Evolutionary conservation across 106 monocot species (phyloP), one percentile per base, ranked within the genome.

Genomic region (Phalaenopsis equestris): DNA sequence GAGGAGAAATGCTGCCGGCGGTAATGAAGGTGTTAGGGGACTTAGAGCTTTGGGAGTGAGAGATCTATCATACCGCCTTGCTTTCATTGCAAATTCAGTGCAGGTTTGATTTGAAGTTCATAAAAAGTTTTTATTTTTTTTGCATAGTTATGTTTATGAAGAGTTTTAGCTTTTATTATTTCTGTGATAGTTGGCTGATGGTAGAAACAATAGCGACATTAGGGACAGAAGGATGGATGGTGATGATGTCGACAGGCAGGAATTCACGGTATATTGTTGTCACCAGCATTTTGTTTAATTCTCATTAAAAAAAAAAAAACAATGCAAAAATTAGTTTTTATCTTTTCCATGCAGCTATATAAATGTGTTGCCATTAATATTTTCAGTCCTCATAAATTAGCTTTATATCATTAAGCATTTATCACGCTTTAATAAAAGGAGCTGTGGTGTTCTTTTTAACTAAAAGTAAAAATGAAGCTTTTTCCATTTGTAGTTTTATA

Each of bases 21-120:
- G 88, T 36, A 89, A 93, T 75, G 93, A 90, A 88, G 95, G 99
- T 79, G 90, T 99, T 24, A 91, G 86, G 75, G 95, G 99, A 41
- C 87, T 99, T 24, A 81, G 84, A 64, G 79, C 91, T 76, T 83
- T 99, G 80, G 99, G 99, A 64, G 99, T 93, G 45, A 84, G 99
- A 76, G 99, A 99, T 78, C 89, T 99, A 30, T 93, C 95, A 10
- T 99, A 99, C 73, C 89, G 91, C 11, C 89, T 99, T 84, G 98
- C 98, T 43, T 99, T 99, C 73, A 88, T 99, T 79, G 99, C 95
- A 75, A 99, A 95, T 78, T 99, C 94, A 12, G 95, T 95, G 78
- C 95, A 99, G 93, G 99, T 99, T 21, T 61, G 61, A n/a, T 19
- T 21, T 61, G 61, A 61, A 61, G 5, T 61, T 58, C 36, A 70